A percentile compares a stretch with the other conserved stretches of the same genome.
phyloP scores from a whole-genome alignment of 176 grass and related monocot genomes.

The Phragmites australis region DNA sequence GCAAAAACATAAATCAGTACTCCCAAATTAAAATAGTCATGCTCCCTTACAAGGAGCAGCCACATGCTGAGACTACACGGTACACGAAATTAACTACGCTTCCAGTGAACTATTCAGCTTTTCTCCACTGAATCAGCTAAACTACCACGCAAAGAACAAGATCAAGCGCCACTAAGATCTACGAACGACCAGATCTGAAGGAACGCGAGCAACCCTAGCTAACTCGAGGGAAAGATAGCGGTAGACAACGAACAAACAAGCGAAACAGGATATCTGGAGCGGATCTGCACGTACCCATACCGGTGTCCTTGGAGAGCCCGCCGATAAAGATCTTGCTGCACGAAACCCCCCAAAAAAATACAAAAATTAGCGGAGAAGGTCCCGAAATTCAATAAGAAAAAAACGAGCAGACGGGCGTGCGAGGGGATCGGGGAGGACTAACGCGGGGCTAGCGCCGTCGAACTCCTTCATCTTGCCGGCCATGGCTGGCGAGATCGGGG shows the following conservation, averaged over 20 bases:
- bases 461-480: slow-evolving; percentile 65
- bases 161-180: background rate
- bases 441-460: slow-evolving; percentile 82
- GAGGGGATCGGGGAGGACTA: slow-evolving; percentile 12
- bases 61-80: background rate
- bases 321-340: slow-evolving; percentile 91
- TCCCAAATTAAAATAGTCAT: background rate
- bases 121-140: background rate
- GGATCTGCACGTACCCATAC: slow-evolving; percentile 50
- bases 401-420: background rate
- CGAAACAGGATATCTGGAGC: background rate
- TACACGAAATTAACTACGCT: background rate
- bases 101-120: background rate
- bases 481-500: slow-evolving; percentile 23
- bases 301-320: slow-evolving; percentile 77
- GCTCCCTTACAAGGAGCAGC: background rate
- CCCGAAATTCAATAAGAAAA: background rate
- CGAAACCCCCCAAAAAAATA: background rate
- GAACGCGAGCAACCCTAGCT: background rate
- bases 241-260: background rate
- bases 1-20: background rate
- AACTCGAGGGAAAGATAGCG: background rate
- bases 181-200: slow-evolving; percentile 22
- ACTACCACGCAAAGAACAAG: background rate
- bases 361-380: slow-evolving; percentile 15